A percentile compares a stretch with the other conserved stretches of the same genome.
These are phyloP conservation scores for Alternaria consortialis DNA, from an alignment of 2,329 filamentous ascomycete genomes.

Conservation along the genomic window DNA sequence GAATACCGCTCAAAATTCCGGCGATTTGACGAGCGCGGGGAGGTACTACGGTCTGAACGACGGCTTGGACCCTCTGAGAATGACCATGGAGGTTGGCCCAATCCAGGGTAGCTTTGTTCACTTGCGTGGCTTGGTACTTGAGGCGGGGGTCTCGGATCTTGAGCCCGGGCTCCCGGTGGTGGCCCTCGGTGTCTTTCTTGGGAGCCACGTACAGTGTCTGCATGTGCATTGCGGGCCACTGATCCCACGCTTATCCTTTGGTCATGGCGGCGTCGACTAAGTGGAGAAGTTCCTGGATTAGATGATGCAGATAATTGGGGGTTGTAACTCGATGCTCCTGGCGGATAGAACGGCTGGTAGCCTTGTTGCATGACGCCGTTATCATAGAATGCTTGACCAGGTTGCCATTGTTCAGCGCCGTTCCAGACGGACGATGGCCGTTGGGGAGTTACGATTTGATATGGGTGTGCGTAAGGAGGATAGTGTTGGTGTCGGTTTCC, in stretches of 20 bases:
- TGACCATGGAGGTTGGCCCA: conserved; percentile 26
- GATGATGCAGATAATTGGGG: conserved; percentile 9
- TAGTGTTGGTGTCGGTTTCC: conserved; percentile 22
- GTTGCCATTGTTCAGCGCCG: conserved; percentile 13
- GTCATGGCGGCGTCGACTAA: conserved; percentile 13
- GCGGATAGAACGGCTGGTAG: conserved; percentile 7
- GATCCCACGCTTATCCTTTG: conserved; percentile 7
- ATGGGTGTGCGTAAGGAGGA: conserved; percentile 17
- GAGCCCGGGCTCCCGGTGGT: conserved; percentile 21
- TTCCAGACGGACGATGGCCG: conserved; percentile 30
- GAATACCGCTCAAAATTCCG: conserved; percentile 46
- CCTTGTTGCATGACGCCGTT: conserved; percentile 12
- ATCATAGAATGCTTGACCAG: conserved; percentile 12
- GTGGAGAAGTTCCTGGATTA: conserved; percentile 2
- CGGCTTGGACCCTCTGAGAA: conserved; percentile 24
- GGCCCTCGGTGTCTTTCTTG: conserved; percentile 15
- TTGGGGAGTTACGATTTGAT: conserved; percentile 13
- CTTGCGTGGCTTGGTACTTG: conserved; percentile 22
- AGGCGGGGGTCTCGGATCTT: conserved; percentile 24
- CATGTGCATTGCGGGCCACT: conserved; percentile 13
- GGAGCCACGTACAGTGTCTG: conserved; percentile 12
- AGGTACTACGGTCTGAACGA: conserved; percentile 37
- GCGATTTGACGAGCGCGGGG: conserved; percentile 42
- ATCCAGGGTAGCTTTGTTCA: conserved; percentile 11
- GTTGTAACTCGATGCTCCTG: conserved; percentile 3